Evolutionary conservation across 345 rosid species (phyloP).

Genomic region (Eucalyptus curtisii): DNA sequence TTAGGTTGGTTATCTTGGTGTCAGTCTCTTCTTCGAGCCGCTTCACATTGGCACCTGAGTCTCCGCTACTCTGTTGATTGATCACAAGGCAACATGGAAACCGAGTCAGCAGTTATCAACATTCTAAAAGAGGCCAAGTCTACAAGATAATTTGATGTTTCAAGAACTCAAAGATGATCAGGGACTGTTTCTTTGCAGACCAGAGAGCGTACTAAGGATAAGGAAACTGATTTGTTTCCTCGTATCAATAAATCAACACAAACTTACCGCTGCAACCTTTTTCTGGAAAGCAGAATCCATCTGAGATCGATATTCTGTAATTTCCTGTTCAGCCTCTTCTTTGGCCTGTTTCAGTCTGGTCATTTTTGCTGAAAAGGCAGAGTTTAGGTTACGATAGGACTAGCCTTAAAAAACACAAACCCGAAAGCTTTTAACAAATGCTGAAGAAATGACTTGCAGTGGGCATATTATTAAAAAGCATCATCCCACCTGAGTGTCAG

Average conservation of each 20-base stretch:
- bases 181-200: background rate
- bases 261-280: conserved; percentile 65
- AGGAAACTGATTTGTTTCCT: background rate
- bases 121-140: background rate
- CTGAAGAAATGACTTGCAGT: background rate
- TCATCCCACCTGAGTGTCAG: background rate
- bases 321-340: conserved; percentile 89
- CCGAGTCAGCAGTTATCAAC: background rate
- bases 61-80: conserved; percentile 63
- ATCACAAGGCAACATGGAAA: background rate
- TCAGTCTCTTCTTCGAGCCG: conserved; percentile 82
- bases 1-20: conserved; percentile 46
- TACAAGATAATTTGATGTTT: background rate
- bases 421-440: background rate
- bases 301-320: conserved; percentile 62
- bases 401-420: background rate
- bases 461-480: background rate
- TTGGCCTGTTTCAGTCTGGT: conserved; percentile 86
- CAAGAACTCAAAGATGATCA: background rate
- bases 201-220: background rate
- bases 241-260: background rate
- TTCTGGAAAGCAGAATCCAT: conserved; percentile 75
- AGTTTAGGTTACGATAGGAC: background rate
- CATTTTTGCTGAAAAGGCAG: conserved; percentile 44
- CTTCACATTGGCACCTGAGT: conserved; percentile 93